A percentile compares a stretch with the other conserved stretches of the same genome.
These are phyloP conservation scores for Exserohilum rostratum DNA, from an alignment of 2,329 filamentous ascomycete genomes.

Conservation along the genomic window DNA sequence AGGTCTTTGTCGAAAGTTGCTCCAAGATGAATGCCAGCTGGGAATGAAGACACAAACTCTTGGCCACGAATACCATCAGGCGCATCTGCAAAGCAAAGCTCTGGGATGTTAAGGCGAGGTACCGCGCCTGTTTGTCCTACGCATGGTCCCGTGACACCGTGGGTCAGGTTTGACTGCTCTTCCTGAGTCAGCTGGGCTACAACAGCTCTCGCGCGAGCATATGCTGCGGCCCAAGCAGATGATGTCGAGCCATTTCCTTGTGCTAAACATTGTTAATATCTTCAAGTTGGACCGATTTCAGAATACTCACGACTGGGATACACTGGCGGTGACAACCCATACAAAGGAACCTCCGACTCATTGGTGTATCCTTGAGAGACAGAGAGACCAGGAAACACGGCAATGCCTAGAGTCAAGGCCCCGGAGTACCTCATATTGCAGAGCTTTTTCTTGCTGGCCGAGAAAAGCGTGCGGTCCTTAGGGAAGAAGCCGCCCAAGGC, in stretches of 20 bases:
- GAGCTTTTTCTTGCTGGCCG: background rate
- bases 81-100: slow-evolving; percentile 49
- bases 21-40: slow-evolving; percentile 53
- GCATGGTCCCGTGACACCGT: slow-evolving; percentile 41
- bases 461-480: background rate
- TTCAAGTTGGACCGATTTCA: background rate
- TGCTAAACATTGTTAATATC: slow-evolving; percentile 19
- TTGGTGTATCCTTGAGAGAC: slow-evolving; percentile 32
- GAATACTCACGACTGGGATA: slow-evolving; percentile 36
- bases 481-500: background rate
- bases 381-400: slow-evolving; percentile 14
- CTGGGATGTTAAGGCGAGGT: slow-evolving; percentile 45
- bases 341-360: slow-evolving; percentile 36
- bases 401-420: slow-evolving; percentile 7
- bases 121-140: slow-evolving; percentile 47
- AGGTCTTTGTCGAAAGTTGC: slow-evolving; percentile 74
- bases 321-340: slow-evolving; percentile 38
- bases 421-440: slow-evolving; percentile 13
- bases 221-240: slow-evolving; percentile 34
- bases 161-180: slow-evolving; percentile 52
- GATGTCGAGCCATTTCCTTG: slow-evolving; percentile 32
- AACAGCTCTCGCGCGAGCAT: slow-evolving; percentile 47
- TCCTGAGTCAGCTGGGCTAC: slow-evolving; percentile 50
- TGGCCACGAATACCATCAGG: slow-evolving; percentile 42
- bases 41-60: slow-evolving; percentile 42